Conservation (phyloP, 2,329 filamentous ascomycete species). For the Alternaria brassicae region DNA sequence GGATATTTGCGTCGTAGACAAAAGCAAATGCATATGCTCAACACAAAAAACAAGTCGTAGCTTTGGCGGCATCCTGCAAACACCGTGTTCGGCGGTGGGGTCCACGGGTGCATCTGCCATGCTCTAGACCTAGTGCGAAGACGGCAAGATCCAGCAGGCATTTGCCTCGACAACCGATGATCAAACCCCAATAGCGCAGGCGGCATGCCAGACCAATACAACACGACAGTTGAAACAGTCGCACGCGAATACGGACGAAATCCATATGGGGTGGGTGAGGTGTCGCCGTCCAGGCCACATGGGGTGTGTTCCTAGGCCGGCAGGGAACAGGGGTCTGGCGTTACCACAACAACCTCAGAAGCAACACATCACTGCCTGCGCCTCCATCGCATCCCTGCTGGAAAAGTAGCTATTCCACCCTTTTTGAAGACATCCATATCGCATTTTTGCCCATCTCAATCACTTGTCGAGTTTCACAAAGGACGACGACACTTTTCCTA, state of each 20-base stretch:
- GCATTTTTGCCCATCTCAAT: constrained; percentile 19
- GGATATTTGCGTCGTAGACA: not conserved
- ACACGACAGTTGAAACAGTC: constrained; percentile 2
- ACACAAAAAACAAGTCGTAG: not conserved
- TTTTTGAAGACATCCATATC: constrained; percentile 26
- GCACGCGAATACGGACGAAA: constrained; percentile 8
- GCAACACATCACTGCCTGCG: constrained; percentile 14
- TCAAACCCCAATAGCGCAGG: not conserved
- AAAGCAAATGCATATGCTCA: not conserved
- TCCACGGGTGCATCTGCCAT: not conserved
- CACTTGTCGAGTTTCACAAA: constrained; percentile 14
- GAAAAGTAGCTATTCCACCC: constrained; percentile 17
- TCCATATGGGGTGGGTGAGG: constrained; percentile 1
- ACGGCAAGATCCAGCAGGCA: not conserved
- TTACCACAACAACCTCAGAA: constrained; percentile 20
- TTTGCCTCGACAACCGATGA: constrained; percentile 6
- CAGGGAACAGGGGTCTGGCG: constrained; percentile 2
- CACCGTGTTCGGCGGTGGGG: constrained; percentile 8
- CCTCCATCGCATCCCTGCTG: constrained; percentile 9
- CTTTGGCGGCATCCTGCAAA: constrained; percentile 1
- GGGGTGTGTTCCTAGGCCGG: constrained; percentile 14
- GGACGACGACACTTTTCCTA: constrained; percentile 1
- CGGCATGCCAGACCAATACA: constrained; percentile 6
- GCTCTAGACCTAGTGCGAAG: constrained; percentile 6
- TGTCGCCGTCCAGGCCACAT: constrained; percentile 11